Evolutionary conservation across 441 rosid species (phyloP).

Genomic region (Jatropha podagrica): DNA sequence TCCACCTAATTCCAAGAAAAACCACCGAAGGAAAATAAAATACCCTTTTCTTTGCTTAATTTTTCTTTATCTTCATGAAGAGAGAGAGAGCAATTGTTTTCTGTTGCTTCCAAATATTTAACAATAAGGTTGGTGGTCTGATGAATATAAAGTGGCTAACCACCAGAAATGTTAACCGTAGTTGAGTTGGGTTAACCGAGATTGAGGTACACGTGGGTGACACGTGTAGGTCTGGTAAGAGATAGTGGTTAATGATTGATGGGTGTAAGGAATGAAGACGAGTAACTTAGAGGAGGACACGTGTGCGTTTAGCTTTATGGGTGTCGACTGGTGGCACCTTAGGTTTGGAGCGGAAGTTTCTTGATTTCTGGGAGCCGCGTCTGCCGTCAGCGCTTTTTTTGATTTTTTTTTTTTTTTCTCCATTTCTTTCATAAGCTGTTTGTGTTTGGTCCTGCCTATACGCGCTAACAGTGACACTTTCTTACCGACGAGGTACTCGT

Average conservation of each 20-base stretch:
- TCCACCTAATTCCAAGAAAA: not conserved
- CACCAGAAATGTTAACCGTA: constrained; percentile 1
- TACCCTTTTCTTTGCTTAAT: too few species aligned
- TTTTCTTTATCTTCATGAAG: not conserved
- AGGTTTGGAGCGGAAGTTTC: constrained; percentile 32
- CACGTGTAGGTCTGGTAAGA: constrained; percentile 41
- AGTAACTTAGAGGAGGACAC: constrained; percentile 18
- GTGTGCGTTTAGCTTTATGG: constrained; percentile 21
- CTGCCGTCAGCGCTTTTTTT: not conserved
- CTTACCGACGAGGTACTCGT: too few species aligned
- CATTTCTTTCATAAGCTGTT: too few species aligned
- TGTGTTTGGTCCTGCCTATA: too few species aligned
- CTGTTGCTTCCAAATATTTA: too few species aligned
- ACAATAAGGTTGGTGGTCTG: not conserved
- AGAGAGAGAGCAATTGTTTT: too few species aligned
- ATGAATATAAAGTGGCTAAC: not conserved
- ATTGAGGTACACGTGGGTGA: constrained; percentile 24
- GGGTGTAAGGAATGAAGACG: not conserved
- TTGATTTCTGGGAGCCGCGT: constrained; percentile 25
- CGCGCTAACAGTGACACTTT: too few species aligned
- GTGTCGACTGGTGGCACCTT: constrained; percentile 22
- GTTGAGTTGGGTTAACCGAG: not conserved
- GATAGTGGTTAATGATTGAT: constrained; percentile 5
- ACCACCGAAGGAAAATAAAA: not conserved
- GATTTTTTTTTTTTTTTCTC: not conserved